These are phyloP conservation scores for Tetramitus jugosus DNA, from an alignment of 208 protist species.

Conservation along the genomic window DNA sequence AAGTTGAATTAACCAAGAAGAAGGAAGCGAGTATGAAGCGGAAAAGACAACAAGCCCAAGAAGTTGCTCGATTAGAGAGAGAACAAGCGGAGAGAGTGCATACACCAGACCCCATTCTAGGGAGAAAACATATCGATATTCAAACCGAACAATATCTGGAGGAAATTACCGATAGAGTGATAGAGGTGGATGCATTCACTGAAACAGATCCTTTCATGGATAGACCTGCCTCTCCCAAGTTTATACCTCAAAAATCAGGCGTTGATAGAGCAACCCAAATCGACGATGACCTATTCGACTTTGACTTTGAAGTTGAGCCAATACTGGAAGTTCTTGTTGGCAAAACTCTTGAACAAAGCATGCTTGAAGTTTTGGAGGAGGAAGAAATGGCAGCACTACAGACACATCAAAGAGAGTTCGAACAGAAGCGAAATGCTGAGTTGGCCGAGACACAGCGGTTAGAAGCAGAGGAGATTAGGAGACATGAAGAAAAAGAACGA, in stretches of 20 bases:
- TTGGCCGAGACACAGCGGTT: slow-evolving; percentile 84
- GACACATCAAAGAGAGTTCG: slow-evolving; percentile 84
- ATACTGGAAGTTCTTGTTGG: slow-evolving; percentile 91
- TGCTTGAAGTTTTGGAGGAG: slow-evolving; percentile 95
- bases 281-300: slow-evolving; percentile 91
- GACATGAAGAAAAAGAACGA: slow-evolving; percentile 87
- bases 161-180: slow-evolving; percentile 75
- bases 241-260: slow-evolving; percentile 82
- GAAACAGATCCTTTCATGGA: slow-evolving; percentile 92
- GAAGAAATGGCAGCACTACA: slow-evolving; percentile 85
- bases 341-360: slow-evolving; percentile 91
- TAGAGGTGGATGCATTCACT: slow-evolving; percentile 67
- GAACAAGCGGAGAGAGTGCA: slow-evolving; percentile 43
- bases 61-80: slow-evolving; percentile 50
- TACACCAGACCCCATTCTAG: slow-evolving; percentile 68
- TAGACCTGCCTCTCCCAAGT: slow-evolving; percentile 79
- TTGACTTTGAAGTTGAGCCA: slow-evolving; percentile 88
- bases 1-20: slow-evolving; percentile 58
- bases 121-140: slow-evolving; percentile 75
- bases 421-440: slow-evolving; percentile 87
- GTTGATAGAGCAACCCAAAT: slow-evolving; percentile 90
- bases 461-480: slow-evolving; percentile 81
- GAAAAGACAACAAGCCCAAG: slow-evolving; percentile 51
- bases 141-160: slow-evolving; percentile 92
- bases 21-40: slow-evolving; percentile 50